Base-by-base conservation (phyloP, 305 asterid genomes). In the Solanum hybrid region DNA sequence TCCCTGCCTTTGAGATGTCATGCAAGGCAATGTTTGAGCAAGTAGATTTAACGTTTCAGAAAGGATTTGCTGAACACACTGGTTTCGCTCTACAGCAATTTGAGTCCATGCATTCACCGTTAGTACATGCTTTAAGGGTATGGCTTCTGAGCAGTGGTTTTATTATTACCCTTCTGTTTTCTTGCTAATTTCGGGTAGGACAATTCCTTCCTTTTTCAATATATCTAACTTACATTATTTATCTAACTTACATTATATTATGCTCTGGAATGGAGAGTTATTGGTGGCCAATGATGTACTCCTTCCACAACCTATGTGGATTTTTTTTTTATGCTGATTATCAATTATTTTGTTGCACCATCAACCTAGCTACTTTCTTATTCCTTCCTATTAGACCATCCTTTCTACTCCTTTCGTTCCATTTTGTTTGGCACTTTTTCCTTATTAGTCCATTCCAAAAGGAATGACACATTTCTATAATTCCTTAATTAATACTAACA, bases 21-120 rank as follows among this genome's bases (percentile, higher is more conserved):
- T 95, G 99, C 94, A 91, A 95, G 93, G 90, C 96, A 80, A 94
- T 97, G 98, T 96, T 97, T 92, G 98, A 96, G 93, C 98, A 95
- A 93, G 95, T 97, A 78, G 98, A 97, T 91, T 91, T 97, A 31
- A 87, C 97, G 40, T 95, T 95, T 92, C 98, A 95, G 89, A 97
- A 97, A 92, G 99, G 99, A 89, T 92, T 97, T 95, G 92, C 91
- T 76, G 99, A 97, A 89, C 99, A 97, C 92, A 91, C 94, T 75
- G 88, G 96, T 86, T 92, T 94, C 26, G 94, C 93, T 86, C 96
- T 93, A 90, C 98, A 95, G 89, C 98, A 96, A 92, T 91, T 94
- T 89, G 98, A 96, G 91, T 95, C 98, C 86, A 89, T 98, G 71
- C 98, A 97, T 91, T 95, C 98, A 14, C 96, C 98, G 16, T 90